These are phyloP conservation scores for Eragrostis tef DNA, from an alignment of 202 grass and related monocot species.

Conservation along the genomic window DNA sequence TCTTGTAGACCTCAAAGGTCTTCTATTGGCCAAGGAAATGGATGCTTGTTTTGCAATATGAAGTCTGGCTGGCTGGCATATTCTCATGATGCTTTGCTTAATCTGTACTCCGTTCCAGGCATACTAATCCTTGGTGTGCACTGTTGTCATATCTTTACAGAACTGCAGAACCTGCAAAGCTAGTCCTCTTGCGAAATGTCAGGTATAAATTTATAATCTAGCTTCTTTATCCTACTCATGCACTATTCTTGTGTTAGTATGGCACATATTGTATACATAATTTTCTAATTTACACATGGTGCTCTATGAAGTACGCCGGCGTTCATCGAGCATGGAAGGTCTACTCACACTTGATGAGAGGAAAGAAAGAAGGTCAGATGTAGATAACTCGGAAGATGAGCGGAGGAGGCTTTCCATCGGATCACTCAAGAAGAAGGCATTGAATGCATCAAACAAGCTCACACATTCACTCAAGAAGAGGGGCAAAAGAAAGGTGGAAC, in stretches of 20 bases:
- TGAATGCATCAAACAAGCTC: constrained; percentile 82
- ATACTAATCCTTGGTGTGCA: background rate
- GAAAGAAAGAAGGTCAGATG: constrained; percentile 75
- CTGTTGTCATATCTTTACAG: constrained; percentile 9
- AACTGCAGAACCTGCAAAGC: constrained; percentile 7
- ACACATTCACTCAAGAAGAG: constrained; percentile 93
- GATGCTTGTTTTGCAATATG: constrained; percentile 34
- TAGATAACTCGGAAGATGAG: constrained; percentile 94
- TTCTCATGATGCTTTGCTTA: constrained; percentile 53
- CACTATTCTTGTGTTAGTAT: constrained; percentile 4
- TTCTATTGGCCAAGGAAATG: background rate
- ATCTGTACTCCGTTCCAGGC: constrained; percentile 53
- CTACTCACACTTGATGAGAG: constrained; percentile 62
- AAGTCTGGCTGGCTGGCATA: constrained; percentile 23
- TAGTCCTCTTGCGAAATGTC: constrained; percentile 46
- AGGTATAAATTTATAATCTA: constrained; percentile 50
- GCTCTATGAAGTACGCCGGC: constrained; percentile 47
- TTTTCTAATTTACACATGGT: background rate
- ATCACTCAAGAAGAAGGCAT: constrained; percentile 91
- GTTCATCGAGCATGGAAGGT: constrained; percentile 62
- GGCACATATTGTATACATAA: background rate
- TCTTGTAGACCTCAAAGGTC: background rate
- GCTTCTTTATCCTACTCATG: background rate
- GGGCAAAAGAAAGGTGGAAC: constrained; percentile 74
- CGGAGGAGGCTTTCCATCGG: constrained; percentile 77